Evolutionary conservation across 768 basidiomycete species (phyloP), one percentile per base, ranked within the genome.

Genomic region (Dictyophora rubrovolvata): DNA sequence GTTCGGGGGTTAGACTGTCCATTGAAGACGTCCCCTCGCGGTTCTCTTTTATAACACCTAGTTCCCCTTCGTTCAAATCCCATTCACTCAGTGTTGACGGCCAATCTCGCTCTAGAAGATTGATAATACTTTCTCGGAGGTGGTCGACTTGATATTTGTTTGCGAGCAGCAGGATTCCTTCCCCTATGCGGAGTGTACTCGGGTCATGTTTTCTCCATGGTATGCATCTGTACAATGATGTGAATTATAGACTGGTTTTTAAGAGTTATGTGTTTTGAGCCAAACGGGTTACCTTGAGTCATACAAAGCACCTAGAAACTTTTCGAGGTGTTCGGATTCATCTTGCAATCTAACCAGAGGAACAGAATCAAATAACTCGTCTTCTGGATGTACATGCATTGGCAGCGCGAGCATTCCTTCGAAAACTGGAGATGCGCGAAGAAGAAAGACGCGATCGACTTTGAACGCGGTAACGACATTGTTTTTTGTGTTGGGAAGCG

Each of bases 31-130:
- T 20, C 80, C 81, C 73, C 64, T 90, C 87, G 21, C 88, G 78
- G 18, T 63, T 65, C n/a, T 56, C 37, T 34, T 14, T 17, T 16
- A 56, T 37, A 22, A 34, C 35, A 11, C n/a, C 37, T 37, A 46
- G 4, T 46, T 56, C 55, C 14, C 18, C 34, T 36, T 54, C 53
- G 18, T 54, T 54, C 8, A 28, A 21, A 65, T 90, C 87, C 87
- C 87, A 90, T 17, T 76, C 84, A 1, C 69, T 68, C 21, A 89
- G 80, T 1, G 84, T 82, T 5, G 77, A 65, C 0, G 87, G 87
- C 83, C 85, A 90, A 67, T 87, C 85, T 16, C n/a, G 5, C 16
- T 21, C 18, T 5, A 64, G 42, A 46, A 55, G 55, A n/a, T 37
- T 14, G 22, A 60, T 51, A n/a, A 64, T 63, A 8, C 46, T 47